These are phyloP conservation scores for Pugionium dolabratum DNA, from an alignment of 345 rosid genomes.

Conservation along the genomic window DNA sequence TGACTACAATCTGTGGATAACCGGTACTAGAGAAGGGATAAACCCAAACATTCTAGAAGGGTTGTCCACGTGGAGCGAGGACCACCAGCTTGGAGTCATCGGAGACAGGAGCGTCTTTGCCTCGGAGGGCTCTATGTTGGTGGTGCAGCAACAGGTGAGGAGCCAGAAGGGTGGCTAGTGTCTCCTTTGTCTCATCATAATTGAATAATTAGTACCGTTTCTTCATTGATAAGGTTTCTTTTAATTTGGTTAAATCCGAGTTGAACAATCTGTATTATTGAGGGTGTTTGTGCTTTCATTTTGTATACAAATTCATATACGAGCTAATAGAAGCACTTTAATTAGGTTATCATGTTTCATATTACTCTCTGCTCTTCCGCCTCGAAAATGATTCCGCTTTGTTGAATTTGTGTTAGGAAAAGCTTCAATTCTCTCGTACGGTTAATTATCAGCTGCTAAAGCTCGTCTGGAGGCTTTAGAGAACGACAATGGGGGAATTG, in stretches of 20 bases:
- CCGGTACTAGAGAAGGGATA: slow-evolving; percentile 65
- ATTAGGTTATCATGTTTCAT: not conserved
- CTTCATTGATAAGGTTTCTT: slow-evolving; percentile 18
- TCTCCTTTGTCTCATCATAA: slow-evolving; percentile 21
- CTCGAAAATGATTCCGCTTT: not conserved
- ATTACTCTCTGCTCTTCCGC: not conserved
- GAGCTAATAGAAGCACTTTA: slow-evolving; percentile 12
- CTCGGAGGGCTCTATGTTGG: slow-evolving; percentile 57
- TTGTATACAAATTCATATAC: not conserved
- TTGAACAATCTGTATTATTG: slow-evolving; percentile 30
- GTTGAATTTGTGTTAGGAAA: not conserved
- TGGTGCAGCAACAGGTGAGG: slow-evolving; percentile 67
- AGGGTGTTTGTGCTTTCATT: not conserved
- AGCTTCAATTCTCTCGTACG: not conserved
- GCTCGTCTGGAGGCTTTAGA: slow-evolving; percentile 94
- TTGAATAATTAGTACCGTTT: slow-evolving; percentile 7
- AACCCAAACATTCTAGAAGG: slow-evolving; percentile 65
- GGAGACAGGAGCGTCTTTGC: slow-evolving; percentile 65
- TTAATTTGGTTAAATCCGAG: slow-evolving; percentile 2
- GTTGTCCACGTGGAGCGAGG: slow-evolving; percentile 56
- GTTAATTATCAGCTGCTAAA: slow-evolving; percentile 57
- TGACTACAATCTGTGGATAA: slow-evolving; percentile 65
- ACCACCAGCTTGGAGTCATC: slow-evolving; percentile 55
- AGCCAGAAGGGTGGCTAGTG: slow-evolving; percentile 35
- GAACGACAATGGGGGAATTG: slow-evolving; percentile 74